These are phyloP conservation scores for Boletellus sp. DNA, from an alignment of 768 basidiomycete species.

Conservation along the genomic window DNA sequence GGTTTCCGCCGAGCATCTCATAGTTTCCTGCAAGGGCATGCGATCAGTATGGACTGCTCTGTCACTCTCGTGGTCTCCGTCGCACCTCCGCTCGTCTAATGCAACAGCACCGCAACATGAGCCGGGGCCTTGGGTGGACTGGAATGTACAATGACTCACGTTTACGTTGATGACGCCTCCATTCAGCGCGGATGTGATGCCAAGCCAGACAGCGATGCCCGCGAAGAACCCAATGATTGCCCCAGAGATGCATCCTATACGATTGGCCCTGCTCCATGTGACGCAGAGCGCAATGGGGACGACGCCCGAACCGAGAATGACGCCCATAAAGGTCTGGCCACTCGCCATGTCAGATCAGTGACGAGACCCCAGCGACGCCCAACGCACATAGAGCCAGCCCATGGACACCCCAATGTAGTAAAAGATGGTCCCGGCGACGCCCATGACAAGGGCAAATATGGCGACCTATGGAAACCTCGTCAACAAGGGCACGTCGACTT, in stretches of 20 bases:
- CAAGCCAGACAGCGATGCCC: slow-evolving; percentile 82
- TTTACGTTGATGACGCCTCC: slow-evolving; percentile 65
- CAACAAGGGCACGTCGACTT: background rate
- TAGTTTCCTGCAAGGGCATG: slow-evolving; percentile 36
- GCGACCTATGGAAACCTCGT: slow-evolving; percentile 44
- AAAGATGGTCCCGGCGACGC: slow-evolving; percentile 80
- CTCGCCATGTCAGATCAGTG: background rate
- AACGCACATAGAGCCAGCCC: slow-evolving; percentile 87
- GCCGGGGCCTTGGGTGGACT: background rate
- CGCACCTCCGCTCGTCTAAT: slow-evolving; percentile 49
- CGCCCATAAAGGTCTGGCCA: slow-evolving; percentile 79
- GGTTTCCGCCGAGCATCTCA: slow-evolving; percentile 85
- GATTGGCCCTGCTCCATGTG: slow-evolving; percentile 84
- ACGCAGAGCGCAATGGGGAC: slow-evolving; percentile 84
- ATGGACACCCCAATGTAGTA: slow-evolving; percentile 88
- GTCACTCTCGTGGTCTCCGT: slow-evolving; percentile 21
- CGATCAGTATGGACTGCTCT: background rate
- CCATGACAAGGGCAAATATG: slow-evolving; percentile 73
- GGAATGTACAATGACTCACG: slow-evolving; percentile 34
- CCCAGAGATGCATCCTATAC: slow-evolving; percentile 77
- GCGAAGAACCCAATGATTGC: slow-evolving; percentile 63
- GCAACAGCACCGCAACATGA: slow-evolving; percentile 7
- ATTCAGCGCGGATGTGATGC: slow-evolving; percentile 70
- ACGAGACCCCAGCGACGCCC: background rate
- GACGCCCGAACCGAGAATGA: slow-evolving; percentile 80